These are phyloP conservation scores for Boletus insuetus DNA, from an alignment of 768 basidiomycete genomes.

Conservation along the genomic window DNA sequence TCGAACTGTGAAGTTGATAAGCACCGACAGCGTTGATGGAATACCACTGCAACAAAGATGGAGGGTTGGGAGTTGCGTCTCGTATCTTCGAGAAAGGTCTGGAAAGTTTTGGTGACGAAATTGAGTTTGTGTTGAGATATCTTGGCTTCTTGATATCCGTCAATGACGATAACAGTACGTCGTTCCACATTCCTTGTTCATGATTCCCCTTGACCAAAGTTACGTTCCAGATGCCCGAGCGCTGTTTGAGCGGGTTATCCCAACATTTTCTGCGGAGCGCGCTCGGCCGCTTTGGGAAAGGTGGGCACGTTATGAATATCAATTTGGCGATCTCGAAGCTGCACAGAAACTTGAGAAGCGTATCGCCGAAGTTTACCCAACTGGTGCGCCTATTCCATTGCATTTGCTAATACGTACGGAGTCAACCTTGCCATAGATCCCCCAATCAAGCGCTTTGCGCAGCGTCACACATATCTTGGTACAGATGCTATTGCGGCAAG, in stretches of 20 bases:
- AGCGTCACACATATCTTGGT: constrained; percentile 67
- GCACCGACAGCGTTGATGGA: constrained; percentile 77
- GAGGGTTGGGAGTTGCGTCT: constrained; percentile 68
- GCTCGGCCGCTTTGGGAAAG: constrained; percentile 91
- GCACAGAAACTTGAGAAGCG: constrained; percentile 87
- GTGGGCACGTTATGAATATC: constrained; percentile 94
- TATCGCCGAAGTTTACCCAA: constrained; percentile 83
- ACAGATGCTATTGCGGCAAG: constrained; percentile 86
- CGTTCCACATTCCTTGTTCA: background rate
- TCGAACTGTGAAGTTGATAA: constrained; percentile 3
- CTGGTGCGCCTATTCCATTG: constrained; percentile 48
- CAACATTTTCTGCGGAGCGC: constrained; percentile 71
- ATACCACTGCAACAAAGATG: constrained; percentile 84
- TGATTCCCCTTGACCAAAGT: constrained; percentile 4
- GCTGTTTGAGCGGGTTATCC: constrained; percentile 86
- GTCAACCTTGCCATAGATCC: constrained; percentile 54
- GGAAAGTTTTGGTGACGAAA: constrained; percentile 76
- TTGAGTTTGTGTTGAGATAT: constrained; percentile 85
- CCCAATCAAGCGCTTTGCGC: constrained; percentile 87
- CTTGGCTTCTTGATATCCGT: constrained; percentile 90
- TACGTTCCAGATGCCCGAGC: constrained; percentile 80
- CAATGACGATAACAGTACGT: constrained; percentile 93
- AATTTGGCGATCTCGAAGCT: constrained; percentile 88
- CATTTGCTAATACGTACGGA: background rate
- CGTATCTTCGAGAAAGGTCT: constrained; percentile 94